Evolutionary conservation across 306 rosid species (phyloP).

Genomic region (Glycyrrhiza uralensis): DNA sequence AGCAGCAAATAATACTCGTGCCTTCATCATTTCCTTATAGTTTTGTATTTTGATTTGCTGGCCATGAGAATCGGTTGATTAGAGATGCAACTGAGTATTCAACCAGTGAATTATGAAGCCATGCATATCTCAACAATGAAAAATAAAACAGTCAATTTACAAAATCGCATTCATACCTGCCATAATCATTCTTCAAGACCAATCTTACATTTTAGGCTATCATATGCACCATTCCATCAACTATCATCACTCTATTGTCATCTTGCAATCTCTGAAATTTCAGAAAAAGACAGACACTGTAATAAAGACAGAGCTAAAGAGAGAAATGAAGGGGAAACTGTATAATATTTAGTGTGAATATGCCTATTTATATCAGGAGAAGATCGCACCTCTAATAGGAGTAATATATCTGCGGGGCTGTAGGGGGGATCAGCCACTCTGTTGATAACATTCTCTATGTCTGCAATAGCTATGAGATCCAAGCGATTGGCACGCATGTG

Average conservation of each 20-base stretch:
- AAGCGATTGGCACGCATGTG: slow-evolving; percentile 74
- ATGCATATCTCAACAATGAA: neutral
- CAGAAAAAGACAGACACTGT: slow-evolving; percentile 1
- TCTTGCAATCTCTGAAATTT: slow-evolving; percentile 78
- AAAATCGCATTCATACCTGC: slow-evolving; percentile 30
- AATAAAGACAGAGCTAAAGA: neutral
- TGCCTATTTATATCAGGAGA: neutral
- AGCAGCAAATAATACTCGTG: neutral
- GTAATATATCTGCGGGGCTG: slow-evolving; percentile 53
- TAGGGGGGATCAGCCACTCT: slow-evolving; percentile 43
- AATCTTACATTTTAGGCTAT: slow-evolving; percentile 40
- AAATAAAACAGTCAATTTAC: neutral
- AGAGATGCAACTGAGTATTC: neutral
- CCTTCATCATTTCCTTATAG: neutral
- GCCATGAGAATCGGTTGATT: neutral
- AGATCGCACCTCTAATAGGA: slow-evolving; percentile 64
- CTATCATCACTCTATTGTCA: slow-evolving; percentile 81
- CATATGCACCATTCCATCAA: slow-evolving; percentile 71
- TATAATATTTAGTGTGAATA: neutral
- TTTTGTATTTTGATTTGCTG: neutral
- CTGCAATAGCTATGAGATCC: slow-evolving; percentile 63
- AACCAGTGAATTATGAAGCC: neutral
- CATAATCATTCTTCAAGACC: slow-evolving; percentile 1
- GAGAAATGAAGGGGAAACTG: neutral
- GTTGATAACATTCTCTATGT: slow-evolving; percentile 62